Base-by-base conservation (phyloP, 1,284 basidiomycete genomes). In the Blastosporella zonata region DNA sequence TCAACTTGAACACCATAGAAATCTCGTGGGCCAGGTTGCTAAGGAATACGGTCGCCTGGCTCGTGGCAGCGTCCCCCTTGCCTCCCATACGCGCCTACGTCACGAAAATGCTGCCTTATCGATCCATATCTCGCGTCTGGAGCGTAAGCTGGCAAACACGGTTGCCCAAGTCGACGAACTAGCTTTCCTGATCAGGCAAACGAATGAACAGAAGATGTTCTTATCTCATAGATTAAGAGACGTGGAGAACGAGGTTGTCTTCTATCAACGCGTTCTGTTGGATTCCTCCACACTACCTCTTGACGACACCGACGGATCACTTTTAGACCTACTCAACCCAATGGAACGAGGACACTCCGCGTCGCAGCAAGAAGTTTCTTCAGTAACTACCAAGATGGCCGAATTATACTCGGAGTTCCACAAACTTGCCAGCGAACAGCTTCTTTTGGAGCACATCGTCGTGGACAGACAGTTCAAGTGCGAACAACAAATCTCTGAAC, bases 151-250 rank as follows among this genome's bases (percentile, higher is more conserved):
- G 5, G 79, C 77, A 27, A 85, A 85, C 57, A 71, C 83, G 7
- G 82, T 87, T 48, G 77, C 67, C 12, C 84, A 89, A 60, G 82
- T 86, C 10, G 62, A 70, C 10, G 84, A 87, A 55, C 68, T 90
- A 9, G 81, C 79, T 0, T 65, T 77, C 49, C 71, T 89, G 25
- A 72, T 86, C 56, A 79, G 82, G 23, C 75, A 80, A 25, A 68
- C 68, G 18, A 75, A 76, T 35, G 77, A 81, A 10, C 71, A 79
- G 43, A 84, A 77, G 50, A 50, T 50, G 6, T 57, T 77, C n/a
- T 67, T 87, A 18, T 46, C 56, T 0, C 56, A 61, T 5, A 67
- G 71, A 23, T 60, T 87, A 10, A 60, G 55, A 9, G 75, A 79
- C 18, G 64, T 65, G 1, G 64, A 75, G 29, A 59, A 69, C 17